phyloP scores from a whole-genome alignment of 2,329 filamentous ascomycete species.

The Phaeoacremonium minimum region DNA sequence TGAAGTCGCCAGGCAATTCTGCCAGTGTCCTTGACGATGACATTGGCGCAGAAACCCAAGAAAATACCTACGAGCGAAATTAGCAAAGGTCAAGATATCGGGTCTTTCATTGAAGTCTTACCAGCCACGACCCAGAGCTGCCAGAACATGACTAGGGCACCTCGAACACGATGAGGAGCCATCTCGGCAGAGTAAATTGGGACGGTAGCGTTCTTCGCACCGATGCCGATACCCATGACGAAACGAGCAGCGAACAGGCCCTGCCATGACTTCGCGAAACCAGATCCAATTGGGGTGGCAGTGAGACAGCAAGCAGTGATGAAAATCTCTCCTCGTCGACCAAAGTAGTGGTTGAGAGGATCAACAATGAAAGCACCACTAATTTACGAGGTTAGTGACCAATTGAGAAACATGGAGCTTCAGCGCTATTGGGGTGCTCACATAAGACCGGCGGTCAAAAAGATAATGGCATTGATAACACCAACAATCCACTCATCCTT shows the following conservation, averaged over 20 bases:
- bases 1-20: slow-evolving; percentile 57
- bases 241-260: slow-evolving; percentile 69
- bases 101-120: too few species aligned
- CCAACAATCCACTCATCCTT: slow-evolving; percentile 52
- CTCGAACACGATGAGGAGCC: slow-evolving; percentile 7
- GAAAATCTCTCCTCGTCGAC: slow-evolving; percentile 63
- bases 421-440: slow-evolving; percentile 50
- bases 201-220: slow-evolving; percentile 9
- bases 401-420: background rate
- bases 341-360: slow-evolving; percentile 38
- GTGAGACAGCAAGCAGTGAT: slow-evolving; percentile 70
- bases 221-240: slow-evolving; percentile 9
- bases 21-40: slow-evolving; percentile 42
- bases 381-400: background rate
- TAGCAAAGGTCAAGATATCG: too few species aligned
- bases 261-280: slow-evolving; percentile 67
- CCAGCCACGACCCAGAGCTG: too few species aligned
- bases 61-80: slow-evolving; percentile 52
- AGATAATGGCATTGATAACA: slow-evolving; percentile 57
- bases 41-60: slow-evolving; percentile 57
- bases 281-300: slow-evolving; percentile 65
- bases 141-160: slow-evolving; percentile 11
- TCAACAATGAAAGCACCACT: slow-evolving; percentile 47
- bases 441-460: slow-evolving; percentile 51
- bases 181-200: slow-evolving; percentile 10